Evolutionary conservation across 2,329 filamentous ascomycete genomes (phyloP).

Genomic region (Atkinsonella texensis): DNA sequence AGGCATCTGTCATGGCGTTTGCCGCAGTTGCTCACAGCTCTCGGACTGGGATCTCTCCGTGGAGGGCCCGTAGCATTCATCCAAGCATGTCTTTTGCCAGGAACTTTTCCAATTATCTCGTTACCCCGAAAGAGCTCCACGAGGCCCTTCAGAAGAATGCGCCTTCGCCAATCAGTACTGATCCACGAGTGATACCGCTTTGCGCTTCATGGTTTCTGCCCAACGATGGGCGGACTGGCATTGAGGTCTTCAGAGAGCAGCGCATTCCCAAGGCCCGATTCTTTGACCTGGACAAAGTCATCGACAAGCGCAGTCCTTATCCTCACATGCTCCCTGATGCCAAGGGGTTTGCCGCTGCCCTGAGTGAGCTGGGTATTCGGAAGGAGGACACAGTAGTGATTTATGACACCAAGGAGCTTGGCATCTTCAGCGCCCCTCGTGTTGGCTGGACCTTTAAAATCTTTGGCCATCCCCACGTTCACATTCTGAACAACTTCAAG

Average conservation of each 20-base stretch:
- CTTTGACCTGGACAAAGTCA: constrained; percentile 89
- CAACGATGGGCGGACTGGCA: constrained; percentile 74
- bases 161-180: constrained; percentile 64
- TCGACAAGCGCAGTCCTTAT: constrained; percentile 78
- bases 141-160: constrained; percentile 75
- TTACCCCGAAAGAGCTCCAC: constrained; percentile 72
- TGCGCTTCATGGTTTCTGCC: constrained; percentile 96
- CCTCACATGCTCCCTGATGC: constrained; percentile 90
- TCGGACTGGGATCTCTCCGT: constrained; percentile 27
- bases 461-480: constrained; percentile 81
- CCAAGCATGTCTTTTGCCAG: constrained; percentile 17
- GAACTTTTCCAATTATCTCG: constrained; percentile 66
- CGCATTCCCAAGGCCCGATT: constrained; percentile 86
- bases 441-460: constrained; percentile 87
- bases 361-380: constrained; percentile 79
- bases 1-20: constrained; percentile 27
- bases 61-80: constrained; percentile 20
- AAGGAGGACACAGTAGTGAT: constrained; percentile 85
- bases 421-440: constrained; percentile 86
- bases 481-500: constrained; percentile 91
- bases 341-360: constrained; percentile 71
- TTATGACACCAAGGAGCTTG: constrained; percentile 83
- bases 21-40: constrained; percentile 29
- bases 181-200: constrained; percentile 74
- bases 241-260: constrained; percentile 66